Evolutionary conservation across 179 eudicot genomes (phyloP), one percentile per base, ranked within the genome.

Genomic region (Silene noctiflora): DNA sequence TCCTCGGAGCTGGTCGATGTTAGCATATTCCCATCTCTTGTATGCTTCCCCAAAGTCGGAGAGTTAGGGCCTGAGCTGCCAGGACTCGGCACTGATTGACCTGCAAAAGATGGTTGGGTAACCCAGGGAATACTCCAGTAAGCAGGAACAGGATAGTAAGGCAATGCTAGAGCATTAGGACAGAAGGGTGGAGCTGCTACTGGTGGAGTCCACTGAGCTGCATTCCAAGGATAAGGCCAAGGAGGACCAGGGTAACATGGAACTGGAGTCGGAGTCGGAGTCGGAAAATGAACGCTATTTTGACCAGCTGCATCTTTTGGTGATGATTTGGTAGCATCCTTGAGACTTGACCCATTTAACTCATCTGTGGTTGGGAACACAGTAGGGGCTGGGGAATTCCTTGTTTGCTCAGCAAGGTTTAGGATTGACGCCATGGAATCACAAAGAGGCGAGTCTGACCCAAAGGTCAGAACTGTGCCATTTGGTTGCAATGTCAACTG

Each of bases 11-110:
- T 60, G 16, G 35, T 74, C 0, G 76, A 71, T 21, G 29, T 62
- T 10, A 74, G 67, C 53, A 70, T 70, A 55, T 19, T 70, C 10
- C 79, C 81, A 1, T 82, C 84, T 73, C 84, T 75, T 67, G 84
- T 71, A 66, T 75, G 84, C 74, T 82, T 82, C 51, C 82, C 84
- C 14, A 82, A 61, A 35, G 76, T 73, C 0, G 82, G 82, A 19
- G 84, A 82, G 67, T 44, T 78, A 12, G 84, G 79, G 74, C 76
- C 67, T 8, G 81, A 78, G 46, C 72, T 75, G 71, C 76, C 67
- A 13, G 81, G 75, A 55, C 72, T 75, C 1, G 76, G 61, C 42
- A 19, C 35, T 29, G 72, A 58, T 63, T 67, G 55, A n/a, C 77
- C 64, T 12, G 75, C n/a, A 21, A 44, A 69, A 59, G 72, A 74